These are phyloP conservation scores for Diaporthe ilicicola DNA, from an alignment of 2,329 filamentous ascomycete species.

Conservation along the genomic window DNA sequence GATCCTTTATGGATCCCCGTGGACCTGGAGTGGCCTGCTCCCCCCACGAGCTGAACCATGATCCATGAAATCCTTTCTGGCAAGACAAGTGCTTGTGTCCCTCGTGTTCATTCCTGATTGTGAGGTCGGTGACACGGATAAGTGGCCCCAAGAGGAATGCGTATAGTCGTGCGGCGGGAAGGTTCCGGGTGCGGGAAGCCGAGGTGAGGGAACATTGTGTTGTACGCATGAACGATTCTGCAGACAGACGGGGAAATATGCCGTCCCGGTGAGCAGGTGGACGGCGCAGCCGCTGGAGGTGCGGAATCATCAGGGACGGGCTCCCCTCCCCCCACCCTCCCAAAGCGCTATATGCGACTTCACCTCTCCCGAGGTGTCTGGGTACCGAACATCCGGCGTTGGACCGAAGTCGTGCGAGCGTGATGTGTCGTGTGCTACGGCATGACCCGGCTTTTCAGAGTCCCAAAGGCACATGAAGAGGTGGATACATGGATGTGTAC, in stretches of 20 bases:
- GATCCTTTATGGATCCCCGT: constrained; percentile 7
- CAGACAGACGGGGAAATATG: not conserved
- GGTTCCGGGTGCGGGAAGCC: not conserved
- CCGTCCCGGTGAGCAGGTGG: not conserved
- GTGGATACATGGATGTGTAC: no score
- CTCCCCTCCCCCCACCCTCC: no score
- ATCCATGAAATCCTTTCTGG: not conserved
- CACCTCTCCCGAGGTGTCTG: not conserved
- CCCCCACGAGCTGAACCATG: constrained; percentile 2
- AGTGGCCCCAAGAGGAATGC: not conserved
- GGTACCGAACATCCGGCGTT: constrained; percentile 16
- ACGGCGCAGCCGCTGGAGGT: constrained; percentile 7
- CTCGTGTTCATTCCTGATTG: not conserved
- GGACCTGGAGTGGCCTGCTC: constrained; percentile 8
- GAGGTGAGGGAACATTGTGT: not conserved
- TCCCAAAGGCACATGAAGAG: not conserved
- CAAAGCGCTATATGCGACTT: not conserved
- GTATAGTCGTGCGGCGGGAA: not conserved
- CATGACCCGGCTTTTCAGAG: not conserved
- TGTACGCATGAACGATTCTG: not conserved
- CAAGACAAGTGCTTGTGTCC: not conserved
- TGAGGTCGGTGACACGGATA: not conserved
- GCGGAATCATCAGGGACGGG: constrained; percentile 10
- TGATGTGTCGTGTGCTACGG: constrained; percentile 12
- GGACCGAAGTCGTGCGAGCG: constrained; percentile 13